A percentile compares a stretch with the other conserved stretches of the same genome.
These are phyloP conservation scores for Cicer arietinum DNA, from an alignment of 306 rosid species.

Conservation along the genomic window DNA sequence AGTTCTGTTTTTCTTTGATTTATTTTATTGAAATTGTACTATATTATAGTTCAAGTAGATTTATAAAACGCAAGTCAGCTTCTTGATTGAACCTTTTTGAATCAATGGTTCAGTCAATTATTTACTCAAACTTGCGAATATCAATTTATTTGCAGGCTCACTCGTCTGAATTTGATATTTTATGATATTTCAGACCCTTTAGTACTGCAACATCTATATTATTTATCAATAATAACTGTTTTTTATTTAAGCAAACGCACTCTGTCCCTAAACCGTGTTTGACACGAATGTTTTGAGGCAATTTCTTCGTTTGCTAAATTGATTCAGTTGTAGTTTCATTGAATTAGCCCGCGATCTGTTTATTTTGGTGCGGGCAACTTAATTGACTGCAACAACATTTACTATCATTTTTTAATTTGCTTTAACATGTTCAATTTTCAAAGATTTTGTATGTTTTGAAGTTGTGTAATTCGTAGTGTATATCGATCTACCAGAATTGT, in stretches of 20 bases:
- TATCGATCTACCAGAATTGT: too few relatives aligned
- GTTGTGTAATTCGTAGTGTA: too few relatives aligned
- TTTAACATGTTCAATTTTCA: too few relatives aligned
- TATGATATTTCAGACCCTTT: conserved; percentile 72
- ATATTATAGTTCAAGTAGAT: too few relatives aligned
- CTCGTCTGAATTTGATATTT: conserved; percentile 70
- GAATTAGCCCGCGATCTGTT: conserved; percentile 41
- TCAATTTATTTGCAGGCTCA: conserved; percentile 53
- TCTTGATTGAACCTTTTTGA: conserved; percentile 60
- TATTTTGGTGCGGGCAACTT: conserved; percentile 50
- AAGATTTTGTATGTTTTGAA: too few relatives aligned
- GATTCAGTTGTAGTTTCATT: conserved; percentile 40
- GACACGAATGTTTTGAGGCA: conserved; percentile 69
- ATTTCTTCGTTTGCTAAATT: conserved; percentile 89
- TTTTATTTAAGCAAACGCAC: conserved; percentile 70
- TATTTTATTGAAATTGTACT: too few relatives aligned
- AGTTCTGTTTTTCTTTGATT: too few relatives aligned
- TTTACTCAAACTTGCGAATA: conserved; percentile 63
- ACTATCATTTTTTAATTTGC: too few relatives aligned
- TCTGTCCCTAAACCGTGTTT: conserved; percentile 72
- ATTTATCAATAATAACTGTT: neutral
- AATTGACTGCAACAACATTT: conserved; percentile 48
- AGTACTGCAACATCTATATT: conserved; percentile 54
- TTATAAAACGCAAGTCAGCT: conserved; percentile 66
- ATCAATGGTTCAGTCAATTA: conserved; percentile 49